A percentile compares a stretch with the other conserved stretches of the same genome.
phyloP scores from a whole-genome alignment of 2,329 filamentous ascomycete genomes.

The Metarhizium rileyi region DNA sequence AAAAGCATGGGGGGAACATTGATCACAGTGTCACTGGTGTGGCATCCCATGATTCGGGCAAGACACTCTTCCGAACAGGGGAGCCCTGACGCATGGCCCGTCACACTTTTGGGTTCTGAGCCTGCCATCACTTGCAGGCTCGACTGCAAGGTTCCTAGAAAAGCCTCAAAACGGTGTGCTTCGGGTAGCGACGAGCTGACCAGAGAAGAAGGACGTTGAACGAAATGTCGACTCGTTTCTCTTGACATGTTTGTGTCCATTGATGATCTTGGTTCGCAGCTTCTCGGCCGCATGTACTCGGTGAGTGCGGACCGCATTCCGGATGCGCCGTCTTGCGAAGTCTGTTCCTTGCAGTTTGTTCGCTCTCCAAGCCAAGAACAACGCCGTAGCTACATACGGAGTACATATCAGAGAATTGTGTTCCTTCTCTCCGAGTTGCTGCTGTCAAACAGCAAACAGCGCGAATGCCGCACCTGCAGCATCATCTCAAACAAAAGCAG shows the following conservation, averaged over 20 bases:
- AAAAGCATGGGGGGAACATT: neutral
- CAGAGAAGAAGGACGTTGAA: neutral
- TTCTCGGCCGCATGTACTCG: neutral
- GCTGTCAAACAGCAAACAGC: too few relatives aligned
- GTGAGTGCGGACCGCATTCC: too few relatives aligned
- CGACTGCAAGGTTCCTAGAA: constrained; percentile 2
- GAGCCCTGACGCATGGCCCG: neutral
- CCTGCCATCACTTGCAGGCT: constrained; percentile 3
- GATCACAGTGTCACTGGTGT: neutral
- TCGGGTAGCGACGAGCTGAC: neutral
- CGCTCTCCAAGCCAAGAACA: too few relatives aligned
- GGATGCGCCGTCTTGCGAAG: too few relatives aligned
- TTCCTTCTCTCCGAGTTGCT: too few relatives aligned
- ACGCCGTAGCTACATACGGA: too few relatives aligned
- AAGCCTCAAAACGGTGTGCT: constrained; percentile 1
- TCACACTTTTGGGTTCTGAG: neutral
- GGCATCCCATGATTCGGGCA: neutral
- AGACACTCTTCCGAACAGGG: neutral
- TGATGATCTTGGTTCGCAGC: neutral
- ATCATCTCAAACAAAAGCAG: too few relatives aligned
- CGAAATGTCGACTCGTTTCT: neutral
- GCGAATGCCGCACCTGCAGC: too few relatives aligned
- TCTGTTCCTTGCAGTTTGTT: too few relatives aligned
- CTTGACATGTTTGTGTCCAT: too few relatives aligned
- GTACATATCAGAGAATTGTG: too few relatives aligned